Evolutionary conservation across 2,329 filamentous ascomycete species (phyloP).

Genomic region (Neocatenulostroma microsporum): DNA sequence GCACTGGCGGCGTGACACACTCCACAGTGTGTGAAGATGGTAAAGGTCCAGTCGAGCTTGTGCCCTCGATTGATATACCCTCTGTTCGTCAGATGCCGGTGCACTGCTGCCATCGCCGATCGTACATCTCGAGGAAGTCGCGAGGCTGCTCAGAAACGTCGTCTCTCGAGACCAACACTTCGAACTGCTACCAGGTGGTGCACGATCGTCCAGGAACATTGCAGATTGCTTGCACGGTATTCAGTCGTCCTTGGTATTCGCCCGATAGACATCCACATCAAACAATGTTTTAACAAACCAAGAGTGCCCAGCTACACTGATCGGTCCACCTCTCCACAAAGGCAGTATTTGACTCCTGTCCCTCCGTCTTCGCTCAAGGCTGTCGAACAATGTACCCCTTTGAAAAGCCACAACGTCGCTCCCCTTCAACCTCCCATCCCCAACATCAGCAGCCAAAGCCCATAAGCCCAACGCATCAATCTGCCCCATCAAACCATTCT

Average conservation of each 20-base stretch:
- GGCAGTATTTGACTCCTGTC: slow-evolving; percentile 28
- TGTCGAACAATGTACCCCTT: slow-evolving; percentile 24
- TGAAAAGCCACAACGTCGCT: slow-evolving; percentile 28
- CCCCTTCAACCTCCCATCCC: slow-evolving; percentile 24
- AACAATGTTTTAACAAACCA: slow-evolving; percentile 6
- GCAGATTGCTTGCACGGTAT: too few relatives aligned
- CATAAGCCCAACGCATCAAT: slow-evolving; percentile 29
- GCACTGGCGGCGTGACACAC: too few relatives aligned
- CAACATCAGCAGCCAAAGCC: slow-evolving; percentile 26
- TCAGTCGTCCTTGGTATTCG: slow-evolving; percentile 1
- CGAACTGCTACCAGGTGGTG: too few relatives aligned
- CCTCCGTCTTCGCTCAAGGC: slow-evolving; percentile 24
- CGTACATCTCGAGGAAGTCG: too few relatives aligned
- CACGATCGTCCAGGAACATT: too few relatives aligned
- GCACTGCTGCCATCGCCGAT: too few relatives aligned
- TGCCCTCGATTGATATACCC: too few relatives aligned
- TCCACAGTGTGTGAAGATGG: too few relatives aligned
- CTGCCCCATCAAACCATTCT: slow-evolving; percentile 15
- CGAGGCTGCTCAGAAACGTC: too few relatives aligned
- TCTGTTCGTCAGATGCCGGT: too few relatives aligned
- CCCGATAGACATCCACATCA: slow-evolving; percentile 8
- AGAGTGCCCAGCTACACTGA: slow-evolving; percentile 11
- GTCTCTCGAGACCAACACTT: too few relatives aligned
- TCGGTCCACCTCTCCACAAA: slow-evolving; percentile 30
- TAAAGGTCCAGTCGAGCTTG: too few relatives aligned